A percentile compares a stretch with the other conserved stretches of the same genome.
Conservation (phyloP, 495 filamentous ascomycete species). For the Xylaria nigripes region DNA sequence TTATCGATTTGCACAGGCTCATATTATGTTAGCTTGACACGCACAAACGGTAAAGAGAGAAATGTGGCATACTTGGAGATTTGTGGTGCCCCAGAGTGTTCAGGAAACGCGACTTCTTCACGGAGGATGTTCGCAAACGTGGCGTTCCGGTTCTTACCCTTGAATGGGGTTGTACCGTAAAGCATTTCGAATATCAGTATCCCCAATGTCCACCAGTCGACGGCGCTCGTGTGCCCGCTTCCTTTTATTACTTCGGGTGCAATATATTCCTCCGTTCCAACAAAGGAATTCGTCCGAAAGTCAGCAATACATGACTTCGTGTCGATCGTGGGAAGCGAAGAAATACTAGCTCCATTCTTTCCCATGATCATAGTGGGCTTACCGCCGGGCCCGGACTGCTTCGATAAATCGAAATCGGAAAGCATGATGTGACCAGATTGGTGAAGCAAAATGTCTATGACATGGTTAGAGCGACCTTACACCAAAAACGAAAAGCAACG, state of each 20-base stretch:
- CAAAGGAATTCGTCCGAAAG: constrained; percentile 97
- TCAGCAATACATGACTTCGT: constrained; percentile 98
- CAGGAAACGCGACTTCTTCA: constrained; percentile 91
- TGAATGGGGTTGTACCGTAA: constrained; percentile 98
- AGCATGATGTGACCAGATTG: constrained; percentile 99
- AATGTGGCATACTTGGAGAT: constrained; percentile 70
- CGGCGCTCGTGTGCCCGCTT: constrained; percentile 93
- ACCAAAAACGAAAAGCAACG: background rate
- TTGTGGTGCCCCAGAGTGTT: constrained; percentile 72
- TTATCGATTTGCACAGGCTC: constrained; percentile 91
- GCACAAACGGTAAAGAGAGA: background rate
- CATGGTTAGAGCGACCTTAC: constrained; percentile 10
- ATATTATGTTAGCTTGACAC: constrained; percentile 11
- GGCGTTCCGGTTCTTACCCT: constrained; percentile 96
- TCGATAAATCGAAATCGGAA: constrained; percentile 96
- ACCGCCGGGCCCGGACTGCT: constrained; percentile 93
- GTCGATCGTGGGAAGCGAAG: constrained; percentile 85
- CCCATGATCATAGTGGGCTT: constrained; percentile 95
- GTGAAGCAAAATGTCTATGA: constrained; percentile 85
- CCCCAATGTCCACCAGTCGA: constrained; percentile 98
- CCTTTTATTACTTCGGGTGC: constrained; percentile 98
- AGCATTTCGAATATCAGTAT: constrained; percentile 98
- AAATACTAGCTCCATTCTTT: constrained; percentile 68
- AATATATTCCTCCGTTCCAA: constrained; percentile 97
- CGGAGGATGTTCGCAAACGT: constrained; percentile 96